Percentiles rank a stretch among this genome's conserved stretches.
Conservation (phyloP, 345 rosid genomes). For the Eutrema heterophyllum region DNA sequence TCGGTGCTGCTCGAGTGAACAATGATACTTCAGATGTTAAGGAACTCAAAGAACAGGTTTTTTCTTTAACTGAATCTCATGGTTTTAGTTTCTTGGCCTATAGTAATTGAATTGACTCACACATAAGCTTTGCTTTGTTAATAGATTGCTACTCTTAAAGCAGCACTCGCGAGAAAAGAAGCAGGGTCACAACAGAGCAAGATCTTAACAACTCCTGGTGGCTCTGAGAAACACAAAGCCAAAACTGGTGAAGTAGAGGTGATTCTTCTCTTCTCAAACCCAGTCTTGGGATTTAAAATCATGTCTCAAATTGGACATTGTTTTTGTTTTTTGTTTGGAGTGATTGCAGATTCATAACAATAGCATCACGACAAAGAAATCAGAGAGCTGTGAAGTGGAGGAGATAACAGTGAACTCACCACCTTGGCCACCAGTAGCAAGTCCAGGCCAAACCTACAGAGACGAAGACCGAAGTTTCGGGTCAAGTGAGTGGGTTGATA, state of each 20-base stretch:
- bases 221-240: constrained; percentile 49
- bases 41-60: constrained; percentile 82
- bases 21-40: constrained; percentile 66
- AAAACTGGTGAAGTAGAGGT: constrained; percentile 79
- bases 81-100: neutral
- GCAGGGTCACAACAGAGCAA: constrained; percentile 46
- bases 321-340: neutral
- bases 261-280: constrained; percentile 18
- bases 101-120: neutral
- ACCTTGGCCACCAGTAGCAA: constrained; percentile 85
- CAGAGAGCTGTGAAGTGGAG: constrained; percentile 74
- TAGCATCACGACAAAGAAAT: constrained; percentile 46
- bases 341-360: constrained; percentile 47
- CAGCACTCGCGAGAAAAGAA: constrained; percentile 73
- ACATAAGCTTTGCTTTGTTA: constrained; percentile 1
- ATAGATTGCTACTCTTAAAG: constrained; percentile 78
- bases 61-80: neutral
- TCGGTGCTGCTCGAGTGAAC: constrained; percentile 84
- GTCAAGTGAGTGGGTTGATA: constrained; percentile 87
- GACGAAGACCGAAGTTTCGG: constrained; percentile 71
- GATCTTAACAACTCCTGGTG: constrained; percentile 39
- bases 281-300: neutral
- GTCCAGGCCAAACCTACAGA: constrained; percentile 51
- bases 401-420: constrained; percentile 85
- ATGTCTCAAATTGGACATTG: neutral